Conservation (phyloP, 2,329 filamentous ascomycete species). For the Cryphonectria japonica region DNA sequence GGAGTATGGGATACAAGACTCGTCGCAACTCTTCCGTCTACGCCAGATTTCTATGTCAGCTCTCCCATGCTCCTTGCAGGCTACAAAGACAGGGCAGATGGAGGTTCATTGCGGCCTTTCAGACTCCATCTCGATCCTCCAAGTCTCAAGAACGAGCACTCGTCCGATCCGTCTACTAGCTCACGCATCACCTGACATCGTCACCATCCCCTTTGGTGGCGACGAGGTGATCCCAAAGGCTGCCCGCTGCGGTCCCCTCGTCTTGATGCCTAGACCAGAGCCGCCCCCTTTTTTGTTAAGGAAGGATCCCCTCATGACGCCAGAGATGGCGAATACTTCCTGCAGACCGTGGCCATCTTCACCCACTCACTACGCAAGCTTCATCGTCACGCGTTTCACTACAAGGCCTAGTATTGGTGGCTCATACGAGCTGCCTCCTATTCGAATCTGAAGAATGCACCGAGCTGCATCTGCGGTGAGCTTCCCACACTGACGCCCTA, state of each 20-base stretch:
- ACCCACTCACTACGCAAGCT: slow-evolving; percentile 37
- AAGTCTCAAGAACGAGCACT: not conserved
- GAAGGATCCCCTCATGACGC: slow-evolving; percentile 34
- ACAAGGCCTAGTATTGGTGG: slow-evolving; percentile 45
- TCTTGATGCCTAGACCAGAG: slow-evolving; percentile 34
- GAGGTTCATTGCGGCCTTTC: not conserved
- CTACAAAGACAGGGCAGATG: not conserved
- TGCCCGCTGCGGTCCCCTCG: slow-evolving; percentile 19
- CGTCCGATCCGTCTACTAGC: not conserved
- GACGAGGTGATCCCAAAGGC: slow-evolving; percentile 12
- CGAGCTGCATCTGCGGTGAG: not conserved
- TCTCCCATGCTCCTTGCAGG: not conserved
- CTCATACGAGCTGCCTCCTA: slow-evolving; percentile 45
- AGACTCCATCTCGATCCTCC: not conserved
- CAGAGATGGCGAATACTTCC: slow-evolving; percentile 40
- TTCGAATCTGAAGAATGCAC: slow-evolving; percentile 37
- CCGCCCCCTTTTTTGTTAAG: slow-evolving; percentile 37
- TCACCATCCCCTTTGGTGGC: not conserved
- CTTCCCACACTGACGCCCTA: slow-evolving; percentile 18
- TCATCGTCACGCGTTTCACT: slow-evolving; percentile 40
- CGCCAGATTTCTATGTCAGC: too few species aligned
- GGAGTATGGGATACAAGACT: too few species aligned
- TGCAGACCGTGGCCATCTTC: slow-evolving; percentile 37
- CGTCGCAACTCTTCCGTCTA: too few species aligned
- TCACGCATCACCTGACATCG: not conserved